phyloP scores from a whole-genome alignment of 257 asterid genomes.

The Gentiana dahurica region DNA sequence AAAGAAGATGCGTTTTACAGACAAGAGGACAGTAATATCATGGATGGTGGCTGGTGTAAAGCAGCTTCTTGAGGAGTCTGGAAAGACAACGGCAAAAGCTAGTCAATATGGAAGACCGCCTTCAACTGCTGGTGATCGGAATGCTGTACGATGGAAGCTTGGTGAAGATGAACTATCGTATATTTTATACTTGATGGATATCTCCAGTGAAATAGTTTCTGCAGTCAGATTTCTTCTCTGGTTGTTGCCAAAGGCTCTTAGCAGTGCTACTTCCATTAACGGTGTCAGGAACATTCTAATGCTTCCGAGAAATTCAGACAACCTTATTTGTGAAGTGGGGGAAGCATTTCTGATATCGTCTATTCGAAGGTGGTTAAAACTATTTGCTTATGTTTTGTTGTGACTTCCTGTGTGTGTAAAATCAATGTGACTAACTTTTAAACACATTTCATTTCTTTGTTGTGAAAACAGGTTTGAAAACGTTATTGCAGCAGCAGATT shows the following conservation, averaged over 20 bases:
- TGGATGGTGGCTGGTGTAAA: slow-evolving; percentile 78
- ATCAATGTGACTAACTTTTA: no score
- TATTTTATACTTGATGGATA: slow-evolving; percentile 77
- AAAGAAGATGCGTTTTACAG: slow-evolving; percentile 65
- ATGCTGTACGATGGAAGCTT: slow-evolving; percentile 64
- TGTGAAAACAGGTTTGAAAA: slow-evolving; percentile 68
- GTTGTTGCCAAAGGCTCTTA: slow-evolving; percentile 78
- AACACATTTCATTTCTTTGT: no score
- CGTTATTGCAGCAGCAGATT: slow-evolving; percentile 75
- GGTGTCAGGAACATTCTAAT: slow-evolving; percentile 49
- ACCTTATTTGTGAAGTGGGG: slow-evolving; percentile 60
- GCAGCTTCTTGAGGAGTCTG: slow-evolving; percentile 73
- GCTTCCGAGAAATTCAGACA: slow-evolving; percentile 58
- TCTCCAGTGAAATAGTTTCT: slow-evolving; percentile 61
- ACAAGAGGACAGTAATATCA: slow-evolving; percentile 49
- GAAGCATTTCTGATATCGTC: slow-evolving; percentile 82
- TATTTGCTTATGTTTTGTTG: no score
- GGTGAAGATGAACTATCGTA: slow-evolving; percentile 83
- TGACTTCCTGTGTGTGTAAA: no score
- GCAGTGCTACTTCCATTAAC: slow-evolving; percentile 43
- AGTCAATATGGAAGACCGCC: slow-evolving; percentile 55
- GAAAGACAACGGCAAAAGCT: slow-evolving; percentile 46
- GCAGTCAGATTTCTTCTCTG: slow-evolving; percentile 77
- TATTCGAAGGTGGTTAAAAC: slow-evolving; percentile 49
- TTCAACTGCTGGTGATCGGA: slow-evolving; percentile 60